These are phyloP conservation scores for Pyracantha coccinea DNA, from an alignment of 331 rosid species.

Conservation along the genomic window DNA sequence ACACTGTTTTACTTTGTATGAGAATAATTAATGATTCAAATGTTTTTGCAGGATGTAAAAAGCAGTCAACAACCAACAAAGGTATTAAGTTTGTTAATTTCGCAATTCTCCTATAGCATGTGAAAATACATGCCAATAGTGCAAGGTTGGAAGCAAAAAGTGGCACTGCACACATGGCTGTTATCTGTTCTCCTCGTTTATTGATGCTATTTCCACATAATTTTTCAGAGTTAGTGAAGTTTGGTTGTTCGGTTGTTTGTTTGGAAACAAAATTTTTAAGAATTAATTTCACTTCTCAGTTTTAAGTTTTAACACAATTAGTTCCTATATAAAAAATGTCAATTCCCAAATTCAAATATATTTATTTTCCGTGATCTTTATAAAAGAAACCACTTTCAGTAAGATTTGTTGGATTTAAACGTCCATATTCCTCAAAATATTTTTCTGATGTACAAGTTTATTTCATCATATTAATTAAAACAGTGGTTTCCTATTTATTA, in stretches of 20 bases:
- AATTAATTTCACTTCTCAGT: too few relatives aligned
- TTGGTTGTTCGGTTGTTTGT: neutral
- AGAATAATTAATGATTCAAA: conserved; percentile 9
- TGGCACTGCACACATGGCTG: neutral
- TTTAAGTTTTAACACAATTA: too few relatives aligned
- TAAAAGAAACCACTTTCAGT: neutral
- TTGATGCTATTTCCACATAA: neutral
- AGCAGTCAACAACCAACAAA: conserved; percentile 45
- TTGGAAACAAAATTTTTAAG: neutral
- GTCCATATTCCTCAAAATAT: neutral
- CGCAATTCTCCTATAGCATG: neutral
- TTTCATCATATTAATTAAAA: neutral
- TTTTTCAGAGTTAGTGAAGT: neutral
- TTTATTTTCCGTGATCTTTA: too few relatives aligned
- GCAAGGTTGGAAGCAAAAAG: neutral
- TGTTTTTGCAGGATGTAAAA: conserved; percentile 32
- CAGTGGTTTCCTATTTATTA: too few relatives aligned
- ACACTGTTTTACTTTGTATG: neutral
- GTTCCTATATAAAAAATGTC: neutral
- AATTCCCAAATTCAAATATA: neutral
- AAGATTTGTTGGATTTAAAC: neutral
- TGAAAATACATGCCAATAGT: neutral
- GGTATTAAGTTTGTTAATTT: conserved; percentile 26
- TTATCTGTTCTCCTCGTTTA: neutral
- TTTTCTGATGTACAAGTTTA: neutral